Base-by-base conservation (phyloP, 2,329 filamentous ascomycete genomes). In the Apiospora pterosperma region DNA sequence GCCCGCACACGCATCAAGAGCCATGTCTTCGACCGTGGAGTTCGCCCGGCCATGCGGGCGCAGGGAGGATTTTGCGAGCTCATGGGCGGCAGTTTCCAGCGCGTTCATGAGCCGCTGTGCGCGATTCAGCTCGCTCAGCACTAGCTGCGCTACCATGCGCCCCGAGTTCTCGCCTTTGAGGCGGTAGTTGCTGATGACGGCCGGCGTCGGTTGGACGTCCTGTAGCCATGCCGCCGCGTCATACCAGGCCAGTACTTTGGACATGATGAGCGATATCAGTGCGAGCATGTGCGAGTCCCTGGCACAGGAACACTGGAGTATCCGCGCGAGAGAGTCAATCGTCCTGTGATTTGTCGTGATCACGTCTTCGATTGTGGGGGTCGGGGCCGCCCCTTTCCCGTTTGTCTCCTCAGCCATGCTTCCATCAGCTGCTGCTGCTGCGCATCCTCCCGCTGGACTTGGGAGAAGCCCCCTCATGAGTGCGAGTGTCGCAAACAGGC, bases 161-260 rank as follows among this genome's bases (percentile, higher is more conserved):
- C 59, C 66, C 2, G 59, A 60, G 48, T 75, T 70, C 14, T 69
- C 68, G 34, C 67, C 68, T 19, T 71, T 66, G 38, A 68, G 39
- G 44, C 59, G 55, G 63, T 68, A 69, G 60, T 58, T 67, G 16
- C 62, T 65, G 36, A 38, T 61, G 62, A 44, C 52, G 23, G 61
- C 48, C 19, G 5, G 7, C 11, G 48, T 25, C 48, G 48, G 12
- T 3, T 55, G 42, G 63, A 48, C 41, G 55, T 16, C 23, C 28
- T 48, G 11, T 10, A 19, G 23, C 21, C 61, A 62, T 55, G 71
- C 74, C 6, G 69, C 74, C 4, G 70, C 63, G 0, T 70, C 68
- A 64, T 78, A 79, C 65, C 73, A 72, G 25, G 67, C 72, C 31
- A 79, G 63, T 3, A 77, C 68, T 67, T 78, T 78, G 68, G 77